Evolutionary conservation across 2,329 filamentous ascomycete genomes (phyloP), one percentile per base, ranked within the genome.

Genomic region (Salinomyces thailandicus): DNA sequence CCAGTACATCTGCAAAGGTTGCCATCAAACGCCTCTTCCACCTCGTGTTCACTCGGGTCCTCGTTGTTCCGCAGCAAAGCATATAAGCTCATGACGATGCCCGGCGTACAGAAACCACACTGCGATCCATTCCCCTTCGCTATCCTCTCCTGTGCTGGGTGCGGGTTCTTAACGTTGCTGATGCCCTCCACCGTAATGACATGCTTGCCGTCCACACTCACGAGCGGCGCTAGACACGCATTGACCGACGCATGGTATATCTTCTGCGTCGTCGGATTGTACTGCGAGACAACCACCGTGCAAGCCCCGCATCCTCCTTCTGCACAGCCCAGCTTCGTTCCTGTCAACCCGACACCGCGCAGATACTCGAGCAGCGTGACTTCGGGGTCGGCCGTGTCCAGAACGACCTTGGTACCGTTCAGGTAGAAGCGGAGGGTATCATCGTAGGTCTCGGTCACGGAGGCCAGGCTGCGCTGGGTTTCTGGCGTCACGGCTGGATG

Each of bases 211-310:
- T 96, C 91, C 29, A 96, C 75, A 52, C 86, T 93, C 48, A 86
- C 83, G 31, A 98, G 71, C 5, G 91, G 91, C 8, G 91, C 89
- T 35, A 98, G 69, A 58, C 91, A 98, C 28, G 91, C 91, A 58
- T 98, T 98, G 41, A 96, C 85, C 36, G 85, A 93, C 39, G 91
- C 91, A 68, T 98, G 89, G 56, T 96, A 96, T 50, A 96, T 84
- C 58, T 83, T 75, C 53, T 84, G 84, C 5, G 87, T 95, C 3
- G 85, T 93, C 1, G 86, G 86, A 55, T 96, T 96, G 55, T 81
- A 80, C 60, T 96, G 87, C 44, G 85, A 93, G 27, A 98, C 73
- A 18, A 98, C 87, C 31, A 96, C 85, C 29, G 89, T 96, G 57
- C 89, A 96, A 46, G 91, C 91, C 52, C 91, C 91, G 55, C 91